Evolutionary conservation across 768 basidiomycete species (phyloP), one percentile per base, ranked within the genome.

Genomic region (Leccinum subtestaceum): DNA sequence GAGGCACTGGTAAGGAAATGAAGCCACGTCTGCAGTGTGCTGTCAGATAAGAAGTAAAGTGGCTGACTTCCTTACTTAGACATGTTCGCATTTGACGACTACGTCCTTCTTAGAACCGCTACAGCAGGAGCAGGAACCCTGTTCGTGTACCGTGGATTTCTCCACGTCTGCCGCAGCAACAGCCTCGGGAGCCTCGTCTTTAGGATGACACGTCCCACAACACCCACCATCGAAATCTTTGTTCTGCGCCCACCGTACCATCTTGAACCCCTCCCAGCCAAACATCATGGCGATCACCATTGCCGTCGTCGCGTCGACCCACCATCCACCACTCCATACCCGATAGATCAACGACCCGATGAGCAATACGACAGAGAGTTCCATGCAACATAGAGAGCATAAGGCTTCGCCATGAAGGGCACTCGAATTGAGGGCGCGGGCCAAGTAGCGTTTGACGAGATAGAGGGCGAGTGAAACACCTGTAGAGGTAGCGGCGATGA

Each of bases 261-360:
- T 76, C 60, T 80, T 79, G 43, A 67, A 15, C 1, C 78, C 80
- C 51, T 81, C 80, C 76, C 78, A 76, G 10, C 73, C 77, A 55
- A 81, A 81, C 49, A 80, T 62, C 8, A 78, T 3, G 2, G 72
- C 74, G 32, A 81, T 69, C 11, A 74, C 54, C 25, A 81, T 70
- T 1, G 78, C 70, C 11, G 80, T 80, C n/a, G 73, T 74, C 19
- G 75, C 65, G 56, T 81, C 80, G 12, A 79, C 66, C 80, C 80
- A 81, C 80, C 80, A 80, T 0, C 79, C 80, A n/a, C 76, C 74
- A 6, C 65, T 58, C 80, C 80, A 79, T 4, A 74, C 61, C 7
- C 73, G 65, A 47, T 69, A 79, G 29, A 80, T 69, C 51, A 79
- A 56, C 5, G 74, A 73, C 2, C 80, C 80, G 2, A 76, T 43